A percentile compares a stretch with the other conserved stretches of the same genome.
Evolutionary conservation across 345 rosid genomes (phyloP).

Genomic region (Gossypioides kirkii): DNA sequence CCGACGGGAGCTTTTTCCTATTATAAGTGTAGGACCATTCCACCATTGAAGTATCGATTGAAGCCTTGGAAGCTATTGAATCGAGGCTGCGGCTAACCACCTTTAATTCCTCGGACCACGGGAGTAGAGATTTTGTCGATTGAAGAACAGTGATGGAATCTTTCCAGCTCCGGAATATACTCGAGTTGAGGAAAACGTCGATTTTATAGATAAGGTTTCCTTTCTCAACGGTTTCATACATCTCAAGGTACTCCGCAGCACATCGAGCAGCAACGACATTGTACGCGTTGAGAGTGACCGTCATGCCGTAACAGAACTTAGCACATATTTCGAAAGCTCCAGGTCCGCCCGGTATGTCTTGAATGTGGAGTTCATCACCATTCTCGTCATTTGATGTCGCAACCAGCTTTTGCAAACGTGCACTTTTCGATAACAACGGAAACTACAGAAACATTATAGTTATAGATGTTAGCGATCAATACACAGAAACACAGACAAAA

Average conservation of each 20-base stretch:
- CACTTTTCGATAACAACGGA: slow-evolving; percentile 67
- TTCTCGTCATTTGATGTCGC: slow-evolving; percentile 40
- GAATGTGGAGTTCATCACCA: slow-evolving; percentile 54
- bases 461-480: slow-evolving; percentile 13
- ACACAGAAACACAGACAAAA: background rate
- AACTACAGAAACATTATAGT: slow-evolving; percentile 30
- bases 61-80: slow-evolving; percentile 57
- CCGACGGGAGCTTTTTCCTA: slow-evolving; percentile 55
- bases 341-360: slow-evolving; percentile 84
- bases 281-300: slow-evolving; percentile 82
- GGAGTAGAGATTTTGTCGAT: slow-evolving; percentile 42
- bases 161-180: slow-evolving; percentile 71
- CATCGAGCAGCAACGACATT: slow-evolving; percentile 81
- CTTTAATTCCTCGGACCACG: slow-evolving; percentile 55
- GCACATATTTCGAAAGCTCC: slow-evolving; percentile 81
- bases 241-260: slow-evolving; percentile 76
- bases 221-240: slow-evolving; percentile 54
- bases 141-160: slow-evolving; percentile 65
- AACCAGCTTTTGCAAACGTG: slow-evolving; percentile 54
- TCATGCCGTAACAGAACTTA: slow-evolving; percentile 89
- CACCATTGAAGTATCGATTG: slow-evolving; percentile 52
- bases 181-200: slow-evolving; percentile 66
- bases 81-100: slow-evolving; percentile 58
- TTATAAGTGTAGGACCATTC: slow-evolving; percentile 80
- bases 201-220: slow-evolving; percentile 71